Evolutionary conservation across 2,329 filamentous ascomycete genomes (phyloP), one percentile per base, ranked within the genome.

Genomic region (Aureobasidium musti): DNA sequence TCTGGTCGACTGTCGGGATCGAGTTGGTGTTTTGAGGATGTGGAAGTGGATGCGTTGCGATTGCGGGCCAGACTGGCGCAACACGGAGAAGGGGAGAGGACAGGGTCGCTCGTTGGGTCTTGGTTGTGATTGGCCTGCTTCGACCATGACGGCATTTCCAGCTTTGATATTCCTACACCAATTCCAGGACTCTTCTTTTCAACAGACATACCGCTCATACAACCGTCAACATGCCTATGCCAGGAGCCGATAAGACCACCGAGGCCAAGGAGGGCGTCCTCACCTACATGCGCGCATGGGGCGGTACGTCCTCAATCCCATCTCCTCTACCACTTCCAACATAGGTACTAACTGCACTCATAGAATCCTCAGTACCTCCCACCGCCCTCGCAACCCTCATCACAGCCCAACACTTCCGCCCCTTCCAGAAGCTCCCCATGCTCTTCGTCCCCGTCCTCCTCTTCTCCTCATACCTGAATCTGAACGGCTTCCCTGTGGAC

Each of bases 321-420:
- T 11, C 3, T 39, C 3, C 35, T 17, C 13, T 17, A 17, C 35
- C 35, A 17, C 14, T 39, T 17, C 35, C 35, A 39, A 19, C 64
- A 14, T 8, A n/a, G n/a, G n/a, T n/a, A 37, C 23, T 26, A 21
- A 43, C 6, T n/a, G n/a, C n/a, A 57, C 28, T 39, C 10, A 71
- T 54, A 87, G 77, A 86, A 84, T 67, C 82, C 87, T 10, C 82
- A 19, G 52, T 90, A 37, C 86, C 88, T 1, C 84, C 88, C 28
- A 87, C 85, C 13, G 76, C 88, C 14, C 83, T 89, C 50, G 88
- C 88, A 67, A 88, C 87, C 10, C 80, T 90, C 50, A 84, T 90
- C 70, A 84, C 87, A 47, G 86, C 87, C 13, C 86, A 89, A 72
- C 85, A 89, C 78, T 80, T 84, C 50, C 85, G 86, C n/a, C 88